Conservation (phyloP, 352 stramenopile genomes). For the Pythium plurisporium region DNA sequence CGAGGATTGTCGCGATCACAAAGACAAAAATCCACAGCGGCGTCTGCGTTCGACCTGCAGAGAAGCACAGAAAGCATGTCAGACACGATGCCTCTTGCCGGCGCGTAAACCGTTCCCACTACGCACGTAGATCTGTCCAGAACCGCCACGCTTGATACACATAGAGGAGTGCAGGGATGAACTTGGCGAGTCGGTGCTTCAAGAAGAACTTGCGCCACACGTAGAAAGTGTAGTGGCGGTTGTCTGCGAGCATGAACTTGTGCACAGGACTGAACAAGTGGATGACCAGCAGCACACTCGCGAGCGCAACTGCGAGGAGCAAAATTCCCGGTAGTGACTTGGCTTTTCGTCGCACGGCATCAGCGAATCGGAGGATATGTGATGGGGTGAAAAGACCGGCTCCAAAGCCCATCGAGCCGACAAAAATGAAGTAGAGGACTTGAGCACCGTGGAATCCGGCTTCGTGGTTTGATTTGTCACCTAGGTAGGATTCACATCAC, state of each 20-base stretch:
- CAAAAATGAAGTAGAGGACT: slow-evolving; percentile 74
- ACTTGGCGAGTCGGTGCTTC: slow-evolving; percentile 66
- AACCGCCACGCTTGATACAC: slow-evolving; percentile 59
- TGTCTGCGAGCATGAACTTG: slow-evolving; percentile 90
- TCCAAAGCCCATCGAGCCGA: slow-evolving; percentile 56
- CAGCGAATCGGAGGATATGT: slow-evolving; percentile 32
- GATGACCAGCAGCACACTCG: slow-evolving; percentile 35
- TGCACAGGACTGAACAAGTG: slow-evolving; percentile 74
- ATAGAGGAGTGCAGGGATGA: slow-evolving; percentile 54
- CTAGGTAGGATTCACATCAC: too few species aligned
- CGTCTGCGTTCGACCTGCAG: slow-evolving; percentile 42
- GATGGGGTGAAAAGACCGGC: slow-evolving; percentile 34
- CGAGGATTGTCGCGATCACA: slow-evolving; percentile 59
- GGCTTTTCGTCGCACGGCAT: slow-evolving; percentile 30
- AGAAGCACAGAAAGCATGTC: background rate
- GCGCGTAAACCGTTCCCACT: background rate
- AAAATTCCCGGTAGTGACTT: slow-evolving; percentile 30
- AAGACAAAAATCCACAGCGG: slow-evolving; percentile 80
- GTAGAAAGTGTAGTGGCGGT: slow-evolving; percentile 93
- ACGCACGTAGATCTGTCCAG: slow-evolving; percentile 63
- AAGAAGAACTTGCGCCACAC: slow-evolving; percentile 87
- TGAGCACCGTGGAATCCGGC: slow-evolving; percentile 67
- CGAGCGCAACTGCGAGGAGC: slow-evolving; percentile 24
- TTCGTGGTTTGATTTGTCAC: slow-evolving; percentile 84
- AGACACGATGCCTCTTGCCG: background rate